These are phyloP conservation scores for Orbilia javanica DNA, from an alignment of 2,329 filamentous ascomycete species.

Conservation along the genomic window DNA sequence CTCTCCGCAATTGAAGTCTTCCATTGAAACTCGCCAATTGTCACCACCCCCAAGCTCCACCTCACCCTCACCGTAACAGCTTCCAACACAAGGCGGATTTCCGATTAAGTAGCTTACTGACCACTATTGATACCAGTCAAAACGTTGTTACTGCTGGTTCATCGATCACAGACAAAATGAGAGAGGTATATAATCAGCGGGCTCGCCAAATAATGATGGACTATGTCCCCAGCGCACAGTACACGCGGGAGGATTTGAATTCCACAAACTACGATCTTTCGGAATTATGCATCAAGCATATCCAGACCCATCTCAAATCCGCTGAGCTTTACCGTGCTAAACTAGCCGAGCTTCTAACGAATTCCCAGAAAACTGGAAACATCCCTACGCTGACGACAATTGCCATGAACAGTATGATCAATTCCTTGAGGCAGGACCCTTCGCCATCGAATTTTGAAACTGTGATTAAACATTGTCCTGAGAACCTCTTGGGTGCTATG, in stretches of 20 bases:
- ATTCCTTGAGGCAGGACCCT: constrained; percentile 52
- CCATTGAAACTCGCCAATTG: not conserved
- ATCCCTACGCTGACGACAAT: constrained; percentile 53
- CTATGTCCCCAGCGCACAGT: constrained; percentile 53
- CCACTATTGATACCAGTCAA: not conserved
- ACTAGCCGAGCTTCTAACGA: constrained; percentile 31
- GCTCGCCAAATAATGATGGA: constrained; percentile 41
- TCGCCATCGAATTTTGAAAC: constrained; percentile 48
- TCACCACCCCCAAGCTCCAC: not conserved
- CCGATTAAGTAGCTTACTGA: not conserved
- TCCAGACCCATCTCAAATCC: constrained; percentile 51
- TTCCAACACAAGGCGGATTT: not conserved
- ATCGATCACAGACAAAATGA: not conserved
- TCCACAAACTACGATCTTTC: constrained; percentile 25
- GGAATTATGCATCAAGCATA: constrained; percentile 48
- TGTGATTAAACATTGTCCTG: constrained; percentile 52
- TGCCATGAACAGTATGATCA: constrained; percentile 57
- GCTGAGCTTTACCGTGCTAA: constrained; percentile 36
- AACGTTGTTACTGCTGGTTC: not conserved
- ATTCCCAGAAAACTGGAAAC: not conserved
- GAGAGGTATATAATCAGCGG: not conserved
- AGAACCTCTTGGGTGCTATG: constrained; percentile 40
- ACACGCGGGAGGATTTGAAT: constrained; percentile 29
- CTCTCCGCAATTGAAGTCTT: not conserved
- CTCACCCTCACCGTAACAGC: constrained; percentile 5